A percentile compares a stretch with the other conserved stretches of the same genome.
Evolutionary conservation across 2,329 filamentous ascomycete genomes (phyloP).

Genomic region (Aspergillus piperis): DNA sequence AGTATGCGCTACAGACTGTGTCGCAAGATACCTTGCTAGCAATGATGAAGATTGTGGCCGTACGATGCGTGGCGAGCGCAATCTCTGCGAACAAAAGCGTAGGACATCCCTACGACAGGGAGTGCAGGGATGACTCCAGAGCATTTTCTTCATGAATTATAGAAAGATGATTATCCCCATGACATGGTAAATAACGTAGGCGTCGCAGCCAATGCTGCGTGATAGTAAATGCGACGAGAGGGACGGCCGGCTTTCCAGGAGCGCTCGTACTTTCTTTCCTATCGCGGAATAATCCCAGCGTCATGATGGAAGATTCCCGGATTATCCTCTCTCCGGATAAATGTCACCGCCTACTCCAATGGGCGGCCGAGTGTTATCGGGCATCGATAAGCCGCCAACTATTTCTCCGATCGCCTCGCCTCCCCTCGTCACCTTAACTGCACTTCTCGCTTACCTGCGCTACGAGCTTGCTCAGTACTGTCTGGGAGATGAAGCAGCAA

Average conservation of each 20-base stretch:
- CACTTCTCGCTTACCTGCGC: neutral
- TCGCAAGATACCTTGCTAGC: constrained; percentile 15
- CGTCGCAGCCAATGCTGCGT: constrained; percentile 22
- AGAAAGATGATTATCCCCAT: constrained; percentile 16
- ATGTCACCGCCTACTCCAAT: constrained; percentile 16
- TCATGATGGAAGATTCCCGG: constrained; percentile 15
- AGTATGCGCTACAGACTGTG: constrained; percentile 17
- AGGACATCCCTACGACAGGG: constrained; percentile 35
- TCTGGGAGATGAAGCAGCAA: neutral
- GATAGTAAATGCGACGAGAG: constrained; percentile 3
- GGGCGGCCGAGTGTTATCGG: constrained; percentile 10
- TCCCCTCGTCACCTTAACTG: neutral
- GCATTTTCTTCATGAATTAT: constrained; percentile 22
- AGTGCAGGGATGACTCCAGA: constrained; percentile 30
- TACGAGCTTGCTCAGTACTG: neutral
- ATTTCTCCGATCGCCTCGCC: constrained; percentile 1
- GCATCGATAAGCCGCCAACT: constrained; percentile 18
- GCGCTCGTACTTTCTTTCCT: constrained; percentile 20
- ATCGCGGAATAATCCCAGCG: constrained; percentile 19
- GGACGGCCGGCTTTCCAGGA: constrained; percentile 1
- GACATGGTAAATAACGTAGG: constrained; percentile 25
- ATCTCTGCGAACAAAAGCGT: constrained; percentile 28
- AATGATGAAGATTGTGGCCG: constrained; percentile 18
- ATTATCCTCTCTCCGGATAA: constrained; percentile 13
- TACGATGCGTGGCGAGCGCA: constrained; percentile 23